Evolutionary conservation across 768 basidiomycete genomes (phyloP).

Genomic region (Tylopilus cervinicoccineus): DNA sequence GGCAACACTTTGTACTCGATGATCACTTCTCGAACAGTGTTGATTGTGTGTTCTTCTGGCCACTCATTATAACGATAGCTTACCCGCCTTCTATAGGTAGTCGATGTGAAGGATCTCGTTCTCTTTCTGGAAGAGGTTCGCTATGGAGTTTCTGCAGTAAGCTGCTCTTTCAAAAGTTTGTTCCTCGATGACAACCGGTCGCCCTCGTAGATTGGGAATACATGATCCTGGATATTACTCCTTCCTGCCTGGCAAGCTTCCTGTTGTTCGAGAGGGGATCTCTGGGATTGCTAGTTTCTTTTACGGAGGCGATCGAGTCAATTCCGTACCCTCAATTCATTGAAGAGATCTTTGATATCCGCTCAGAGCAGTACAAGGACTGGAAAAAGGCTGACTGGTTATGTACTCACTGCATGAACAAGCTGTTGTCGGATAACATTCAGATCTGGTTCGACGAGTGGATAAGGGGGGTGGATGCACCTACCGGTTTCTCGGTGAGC

Average conservation of each 20-base stretch:
- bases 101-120: slow-evolving; percentile 8
- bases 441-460: slow-evolving; percentile 12
- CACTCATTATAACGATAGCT: not conserved
- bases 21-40: slow-evolving; percentile 16
- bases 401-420: slow-evolving; percentile 28
- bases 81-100: not conserved
- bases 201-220: slow-evolving; percentile 17
- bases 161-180: not conserved
- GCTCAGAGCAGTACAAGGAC: slow-evolving; percentile 15
- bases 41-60: slow-evolving; percentile 18
- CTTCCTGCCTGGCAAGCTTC: not conserved
- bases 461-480: not conserved
- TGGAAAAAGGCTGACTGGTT: slow-evolving; percentile 32
- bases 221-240: slow-evolving; percentile 5
- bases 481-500: not conserved
- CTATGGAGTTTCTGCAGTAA: slow-evolving; percentile 29
- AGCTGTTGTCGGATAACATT: slow-evolving; percentile 14
- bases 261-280: slow-evolving; percentile 8
- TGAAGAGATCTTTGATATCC: slow-evolving; percentile 15
- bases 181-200: not conserved
- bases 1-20: slow-evolving; percentile 18
- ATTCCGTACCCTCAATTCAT: slow-evolving; percentile 12
- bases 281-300: slow-evolving; percentile 3
- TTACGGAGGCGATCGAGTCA: slow-evolving; percentile 2
- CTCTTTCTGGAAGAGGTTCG: slow-evolving; percentile 9